Base-by-base conservation (phyloP, 371 early-diverging fungal species). In the Circinella umbellata region DNA sequence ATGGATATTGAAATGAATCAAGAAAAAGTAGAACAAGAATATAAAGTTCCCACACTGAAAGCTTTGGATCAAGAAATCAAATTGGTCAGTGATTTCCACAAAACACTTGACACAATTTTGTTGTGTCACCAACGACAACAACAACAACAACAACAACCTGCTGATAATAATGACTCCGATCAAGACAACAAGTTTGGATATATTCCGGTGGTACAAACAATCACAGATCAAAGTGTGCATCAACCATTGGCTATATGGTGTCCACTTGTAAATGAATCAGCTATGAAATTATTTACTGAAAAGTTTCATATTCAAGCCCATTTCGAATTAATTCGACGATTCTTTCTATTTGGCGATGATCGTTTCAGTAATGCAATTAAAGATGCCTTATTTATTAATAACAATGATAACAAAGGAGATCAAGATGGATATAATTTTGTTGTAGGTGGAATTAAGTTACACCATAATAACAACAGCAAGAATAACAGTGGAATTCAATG, bases 251-350 rank as follows among this genome's bases (percentile, higher is more conserved):
- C 68, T 9, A 59, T 69, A 13, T 81, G 83, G 69, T 77, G 78
- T n/a, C 81, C 81, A 6, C 47, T 86, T 18, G 68, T 88, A 4
- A 82, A 82, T 61, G 79, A 78, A 14, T 86, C 81, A 34, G 79
- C 82, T 51, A 72, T 88, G 80, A 73, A 79, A 8, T 76, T 80
- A 10, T 86, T 84, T 66, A 73, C 84, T 18, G 73, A 81, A 59
- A 75, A 84, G 51, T 73, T 85, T 67, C 75, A 81, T 51, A 74
- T 85, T 34, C 62, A 81, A 68, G 80, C 73, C 8, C 85, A 88
- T 61, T 61, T 86, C 3, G 68, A 69, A 1, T 42, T 78, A 36
- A 73, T 86, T 34, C 74, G 77, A 36, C 75, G 79, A 2, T 81
- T 77, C 57, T 73, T 78, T 47, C 67, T 88, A 27, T 76, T 86